Conservation (phyloP, 2,329 filamentous ascomycete genomes). For the Cytospora piceae region DNA sequence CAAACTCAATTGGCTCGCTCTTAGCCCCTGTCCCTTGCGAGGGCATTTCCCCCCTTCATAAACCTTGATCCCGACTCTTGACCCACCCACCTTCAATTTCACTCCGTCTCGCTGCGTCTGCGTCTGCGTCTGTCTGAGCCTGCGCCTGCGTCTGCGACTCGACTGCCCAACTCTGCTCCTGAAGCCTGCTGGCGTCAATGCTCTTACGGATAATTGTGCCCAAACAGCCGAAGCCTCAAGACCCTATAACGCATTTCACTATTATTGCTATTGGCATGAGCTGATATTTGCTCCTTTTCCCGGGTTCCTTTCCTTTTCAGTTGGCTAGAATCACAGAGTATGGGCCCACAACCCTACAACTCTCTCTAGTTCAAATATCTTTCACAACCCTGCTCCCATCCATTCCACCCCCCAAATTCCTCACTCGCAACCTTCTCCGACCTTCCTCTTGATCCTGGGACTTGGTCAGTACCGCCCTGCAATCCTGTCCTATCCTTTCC, state of each 20-base stretch:
- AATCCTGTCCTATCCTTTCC: constrained; percentile 2
- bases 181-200: constrained; percentile 2
- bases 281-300: constrained; percentile 26
- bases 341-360: constrained; percentile 22
- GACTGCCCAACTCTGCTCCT: neutral
- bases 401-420: constrained; percentile 25
- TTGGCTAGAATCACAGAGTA: constrained; percentile 19
- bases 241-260: constrained; percentile 26
- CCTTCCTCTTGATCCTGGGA: constrained; percentile 22
- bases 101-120: constrained; percentile 2
- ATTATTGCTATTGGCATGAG: constrained; percentile 28
- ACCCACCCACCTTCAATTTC: constrained; percentile 2
- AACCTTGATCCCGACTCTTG: constrained; percentile 3
- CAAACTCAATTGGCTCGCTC: neutral
- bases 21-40: constrained; percentile 2
- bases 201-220: constrained; percentile 1
- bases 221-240: constrained; percentile 30
- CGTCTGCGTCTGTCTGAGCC: constrained; percentile 1
- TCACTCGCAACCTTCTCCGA: constrained; percentile 29
- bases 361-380: constrained; percentile 31
- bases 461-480: constrained; percentile 29
- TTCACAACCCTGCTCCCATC: constrained; percentile 30
- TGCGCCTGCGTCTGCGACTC: constrained; percentile 1
- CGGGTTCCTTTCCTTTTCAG: constrained; percentile 21
- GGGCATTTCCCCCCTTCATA: neutral